phyloP scores from a whole-genome alignment of 129 eudicot species.

The Heracleum sosnowskyi region DNA sequence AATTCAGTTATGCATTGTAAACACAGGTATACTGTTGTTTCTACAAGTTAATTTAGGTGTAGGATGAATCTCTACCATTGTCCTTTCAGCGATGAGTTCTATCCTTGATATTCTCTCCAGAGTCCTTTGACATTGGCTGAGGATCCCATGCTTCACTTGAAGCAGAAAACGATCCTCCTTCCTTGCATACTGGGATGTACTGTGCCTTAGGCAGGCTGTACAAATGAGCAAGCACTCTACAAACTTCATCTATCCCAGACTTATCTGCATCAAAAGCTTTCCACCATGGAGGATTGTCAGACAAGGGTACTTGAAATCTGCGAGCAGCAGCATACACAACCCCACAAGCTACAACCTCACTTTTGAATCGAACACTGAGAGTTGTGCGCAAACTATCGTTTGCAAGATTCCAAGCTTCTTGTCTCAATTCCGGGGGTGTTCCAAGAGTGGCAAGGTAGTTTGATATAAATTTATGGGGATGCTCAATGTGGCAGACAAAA shows the following conservation, averaged over 20 bases:
- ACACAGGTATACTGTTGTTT: too few species aligned
- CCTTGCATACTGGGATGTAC: conserved; percentile 85
- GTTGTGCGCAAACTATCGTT: conserved; percentile 95
- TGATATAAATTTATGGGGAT: conserved; percentile 86
- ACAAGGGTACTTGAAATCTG: conserved; percentile 72
- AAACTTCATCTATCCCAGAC: conserved; percentile 85
- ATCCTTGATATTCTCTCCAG: too few species aligned
- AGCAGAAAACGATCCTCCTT: conserved; percentile 65
- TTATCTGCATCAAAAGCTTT: conserved; percentile 92
- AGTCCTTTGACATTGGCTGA: conserved; percentile 59
- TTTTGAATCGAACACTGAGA: conserved; percentile 84
- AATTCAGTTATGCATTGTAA: too few species aligned
- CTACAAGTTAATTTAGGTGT: too few species aligned
- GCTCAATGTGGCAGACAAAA: conserved; percentile 91
- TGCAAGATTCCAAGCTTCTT: conserved; percentile 98
- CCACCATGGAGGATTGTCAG: conserved; percentile 99
- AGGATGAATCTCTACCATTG: too few species aligned
- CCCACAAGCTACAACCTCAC: conserved; percentile 97
- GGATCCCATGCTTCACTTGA: conserved; percentile 65
- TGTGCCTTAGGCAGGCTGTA: conserved; percentile 79
- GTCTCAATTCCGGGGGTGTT: conserved; percentile 68
- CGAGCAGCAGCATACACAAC: conserved; percentile 95
- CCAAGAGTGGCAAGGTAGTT: conserved; percentile 77
- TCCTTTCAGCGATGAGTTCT: too few species aligned
- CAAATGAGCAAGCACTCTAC: conserved; percentile 75